phyloP scores from a whole-genome alignment of 148 eudicot genomes.

The Fagopyrum esculentum region DNA sequence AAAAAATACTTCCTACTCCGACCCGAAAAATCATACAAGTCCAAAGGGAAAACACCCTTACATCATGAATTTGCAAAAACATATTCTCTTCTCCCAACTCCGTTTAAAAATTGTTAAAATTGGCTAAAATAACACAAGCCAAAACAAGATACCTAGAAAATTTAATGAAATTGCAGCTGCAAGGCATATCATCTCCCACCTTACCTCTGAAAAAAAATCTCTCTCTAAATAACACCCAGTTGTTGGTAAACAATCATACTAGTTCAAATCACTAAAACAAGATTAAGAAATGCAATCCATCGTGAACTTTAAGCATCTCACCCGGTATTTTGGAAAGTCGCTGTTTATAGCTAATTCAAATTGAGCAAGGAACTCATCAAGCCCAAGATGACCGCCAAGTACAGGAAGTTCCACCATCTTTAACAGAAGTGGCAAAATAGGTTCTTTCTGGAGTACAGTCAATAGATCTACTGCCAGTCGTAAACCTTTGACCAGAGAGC shows the following conservation, averaged over 20 bases:
- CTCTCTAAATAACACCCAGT: neutral
- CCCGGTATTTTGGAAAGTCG: slow-evolving; percentile 92
- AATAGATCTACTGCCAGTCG: slow-evolving; percentile 63
- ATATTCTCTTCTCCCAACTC: neutral
- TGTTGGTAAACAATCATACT: neutral
- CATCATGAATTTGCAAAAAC: neutral
- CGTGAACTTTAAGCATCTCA: slow-evolving; percentile 17
- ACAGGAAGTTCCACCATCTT: slow-evolving; percentile 60
- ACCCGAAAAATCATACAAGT: neutral
- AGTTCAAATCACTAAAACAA: neutral
- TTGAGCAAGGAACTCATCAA: slow-evolving; percentile 66
- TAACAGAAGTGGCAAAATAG: slow-evolving; percentile 32
- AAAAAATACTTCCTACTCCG: neutral
- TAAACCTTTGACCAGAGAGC: slow-evolving; percentile 75
- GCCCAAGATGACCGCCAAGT: slow-evolving; percentile 56
- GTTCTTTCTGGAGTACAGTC: slow-evolving; percentile 41
- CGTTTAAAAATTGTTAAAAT: neutral
- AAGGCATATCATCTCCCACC: neutral
- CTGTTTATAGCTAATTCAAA: slow-evolving; percentile 94
- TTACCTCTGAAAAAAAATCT: neutral
- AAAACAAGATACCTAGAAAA: neutral
- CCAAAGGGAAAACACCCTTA: neutral
- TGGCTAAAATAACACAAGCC: neutral
- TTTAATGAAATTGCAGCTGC: neutral
- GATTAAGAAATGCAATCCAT: neutral